Base-by-base conservation (phyloP, 2,329 filamentous ascomycete genomes). In the Penicillium psychrosexuale region DNA sequence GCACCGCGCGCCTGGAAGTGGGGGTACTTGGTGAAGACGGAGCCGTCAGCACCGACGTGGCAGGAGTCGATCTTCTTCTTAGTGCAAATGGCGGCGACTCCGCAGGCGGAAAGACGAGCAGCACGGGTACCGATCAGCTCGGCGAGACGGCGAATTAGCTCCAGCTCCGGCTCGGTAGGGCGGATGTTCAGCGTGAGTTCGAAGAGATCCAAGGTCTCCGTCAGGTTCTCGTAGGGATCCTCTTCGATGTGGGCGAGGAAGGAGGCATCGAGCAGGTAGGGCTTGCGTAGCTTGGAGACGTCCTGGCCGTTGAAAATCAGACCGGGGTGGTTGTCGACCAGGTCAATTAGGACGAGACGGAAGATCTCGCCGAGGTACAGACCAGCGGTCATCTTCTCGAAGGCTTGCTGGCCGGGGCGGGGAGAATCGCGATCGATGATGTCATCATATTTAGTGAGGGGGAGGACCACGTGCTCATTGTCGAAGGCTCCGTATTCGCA, bases 11-110 rank as follows among this genome's bases (percentile, higher is more conserved):
- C 84, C 82, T 97, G 97, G 84, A 99, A 99, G 77, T 96, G 89
- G 12, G 94, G 94, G 78, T 99, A 99, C 75, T 97, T 97, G 82
- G 96, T 97, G 80, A 99, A 99, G 51, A 99, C 93, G 17, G 90
- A 96, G 36, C 94, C 94, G 71, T 99, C 94, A 48, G 94, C 94
- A 66, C 94, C 94, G 39, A 99, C 94, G 74, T 97, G 94, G 79
- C 90, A 96, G 36, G 84, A 82, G 69, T 88, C 78, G 75, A 92
- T 93, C 64, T 84, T 83, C 84, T 97, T 97, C 86, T 97, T 97
- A 78, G 88, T 95, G 83, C 89, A 91, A 69, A 99, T 97, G 55
- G 93, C 94, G 12, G 93, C 91, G 51, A 99, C 90, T 76, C 94
- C 94, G 69, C 94, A 97, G 27, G 93, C 87, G 15, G 92, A 96